These are phyloP conservation scores for Chondrostereum purpureum DNA, from an alignment of 1,284 basidiomycete species.

Conservation along the genomic window DNA sequence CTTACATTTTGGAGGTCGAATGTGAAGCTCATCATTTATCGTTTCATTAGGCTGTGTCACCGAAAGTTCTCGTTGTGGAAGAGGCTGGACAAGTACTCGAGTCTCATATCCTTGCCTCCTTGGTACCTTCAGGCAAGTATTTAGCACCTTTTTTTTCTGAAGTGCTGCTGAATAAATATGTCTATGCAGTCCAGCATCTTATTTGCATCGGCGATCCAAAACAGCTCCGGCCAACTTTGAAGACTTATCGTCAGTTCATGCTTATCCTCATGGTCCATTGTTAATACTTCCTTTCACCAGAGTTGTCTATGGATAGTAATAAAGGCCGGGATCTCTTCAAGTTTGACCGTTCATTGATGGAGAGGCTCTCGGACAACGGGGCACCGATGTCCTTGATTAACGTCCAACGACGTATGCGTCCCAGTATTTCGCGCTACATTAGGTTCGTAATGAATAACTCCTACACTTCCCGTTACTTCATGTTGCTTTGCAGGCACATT, in stretches of 20 bases:
- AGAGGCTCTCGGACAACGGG: conserved; percentile 43
- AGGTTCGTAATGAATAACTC: conserved; percentile 19
- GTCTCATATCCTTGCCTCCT: conserved; percentile 56
- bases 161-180: neutral
- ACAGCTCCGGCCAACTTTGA: conserved; percentile 62
- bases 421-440: conserved; percentile 43
- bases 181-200: conserved; percentile 42
- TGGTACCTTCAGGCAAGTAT: conserved; percentile 42
- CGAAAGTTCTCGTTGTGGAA: conserved; percentile 54
- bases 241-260: conserved; percentile 47
- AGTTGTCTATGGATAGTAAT: conserved; percentile 46
- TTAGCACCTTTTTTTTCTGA: conserved; percentile 10
- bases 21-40: too few relatives aligned
- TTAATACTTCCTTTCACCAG: conserved; percentile 21
- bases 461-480: conserved; percentile 17
- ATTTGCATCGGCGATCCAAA: conserved; percentile 68
- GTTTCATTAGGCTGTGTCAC: conserved; percentile 48
- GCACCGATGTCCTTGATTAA: conserved; percentile 53
- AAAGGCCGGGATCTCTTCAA: conserved; percentile 40
- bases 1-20: conserved; percentile 5
- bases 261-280: neutral
- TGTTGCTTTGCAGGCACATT: conserved; percentile 40
- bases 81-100: conserved; percentile 78
- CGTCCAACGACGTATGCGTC: conserved; percentile 58
- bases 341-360: conserved; percentile 63